Evolutionary conservation across 1,284 basidiomycete genomes (phyloP).

Genomic region (Phlebopus sp.): DNA sequence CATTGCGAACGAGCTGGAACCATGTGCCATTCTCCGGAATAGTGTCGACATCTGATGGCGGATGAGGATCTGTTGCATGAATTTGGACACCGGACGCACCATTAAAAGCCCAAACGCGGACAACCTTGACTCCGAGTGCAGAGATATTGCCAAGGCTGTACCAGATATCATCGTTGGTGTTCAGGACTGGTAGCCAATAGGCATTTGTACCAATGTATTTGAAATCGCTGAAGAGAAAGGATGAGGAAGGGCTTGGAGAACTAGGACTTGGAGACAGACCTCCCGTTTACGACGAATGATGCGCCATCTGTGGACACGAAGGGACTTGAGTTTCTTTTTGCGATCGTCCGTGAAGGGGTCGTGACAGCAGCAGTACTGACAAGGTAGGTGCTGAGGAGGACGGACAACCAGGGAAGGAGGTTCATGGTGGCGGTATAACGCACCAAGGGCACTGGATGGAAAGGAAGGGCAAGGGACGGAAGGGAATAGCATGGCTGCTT

Average conservation of each 20-base stretch:
- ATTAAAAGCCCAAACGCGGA: constrained; percentile 68
- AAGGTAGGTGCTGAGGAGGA: constrained; percentile 15
- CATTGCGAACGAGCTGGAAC: constrained; percentile 52
- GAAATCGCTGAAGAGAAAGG: constrained; percentile 40
- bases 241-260: constrained; percentile 3
- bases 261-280: constrained; percentile 26
- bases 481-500: constrained; percentile 3
- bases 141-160: constrained; percentile 56
- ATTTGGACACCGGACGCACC: constrained; percentile 34
- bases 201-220: constrained; percentile 62
- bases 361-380: constrained; percentile 12
- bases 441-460: constrained; percentile 1
- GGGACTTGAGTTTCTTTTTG: constrained; percentile 17
- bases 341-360: constrained; percentile 15
- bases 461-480: constrained; percentile 3
- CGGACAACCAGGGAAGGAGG: constrained; percentile 10
- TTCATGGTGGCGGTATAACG: constrained; percentile 18
- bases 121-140: constrained; percentile 54
- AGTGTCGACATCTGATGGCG: constrained; percentile 45
- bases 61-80: constrained; percentile 11
- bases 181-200: constrained; percentile 63
- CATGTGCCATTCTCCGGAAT: constrained; percentile 55
- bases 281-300: constrained; percentile 52
- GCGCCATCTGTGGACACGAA: constrained; percentile 44
- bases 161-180: constrained; percentile 56